Evolutionary conservation across 2,329 filamentous ascomycete species (phyloP).

Genomic region (Dothistroma pini): DNA sequence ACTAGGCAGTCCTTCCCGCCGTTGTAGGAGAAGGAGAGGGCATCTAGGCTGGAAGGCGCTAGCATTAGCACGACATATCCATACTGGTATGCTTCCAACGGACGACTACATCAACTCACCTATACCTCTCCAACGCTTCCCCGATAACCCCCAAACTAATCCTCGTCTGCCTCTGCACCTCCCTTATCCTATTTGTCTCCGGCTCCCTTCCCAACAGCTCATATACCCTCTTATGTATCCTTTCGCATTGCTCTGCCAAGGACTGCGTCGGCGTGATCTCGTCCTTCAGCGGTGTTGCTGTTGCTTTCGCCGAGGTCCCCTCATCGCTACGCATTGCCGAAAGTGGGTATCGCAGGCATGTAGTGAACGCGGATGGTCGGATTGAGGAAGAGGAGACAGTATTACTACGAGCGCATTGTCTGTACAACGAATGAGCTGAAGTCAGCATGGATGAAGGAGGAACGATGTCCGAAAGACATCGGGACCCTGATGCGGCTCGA

Average conservation of each 20-base stretch:
- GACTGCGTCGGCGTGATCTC: constrained; percentile 10
- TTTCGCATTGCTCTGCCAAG: constrained; percentile 43
- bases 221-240: constrained; percentile 58
- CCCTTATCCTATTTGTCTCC: constrained; percentile 54
- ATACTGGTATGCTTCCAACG: neutral
- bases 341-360: constrained; percentile 2
- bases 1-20: constrained; percentile 98
- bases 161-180: constrained; percentile 71
- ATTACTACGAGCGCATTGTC: constrained; percentile 2
- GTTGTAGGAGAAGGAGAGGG: constrained; percentile 91
- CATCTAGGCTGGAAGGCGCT: constrained; percentile 56
- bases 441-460: constrained; percentile 5
- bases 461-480: neutral
- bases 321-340: constrained; percentile 12
- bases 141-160: constrained; percentile 69
- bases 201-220: constrained; percentile 62
- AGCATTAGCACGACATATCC: neutral
- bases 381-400: neutral
- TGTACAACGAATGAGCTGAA: constrained; percentile 4
- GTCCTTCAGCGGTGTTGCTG: constrained; percentile 1
- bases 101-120: constrained; percentile 48
- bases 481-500: constrained; percentile 3
- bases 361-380: neutral
- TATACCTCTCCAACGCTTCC: constrained; percentile 71
- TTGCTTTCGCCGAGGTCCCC: constrained; percentile 6